Percentiles rank a stretch among this genome's conserved stretches.
Conservation (phyloP, 1,284 basidiomycete genomes). For the Cystobasidium sp. region DNA sequence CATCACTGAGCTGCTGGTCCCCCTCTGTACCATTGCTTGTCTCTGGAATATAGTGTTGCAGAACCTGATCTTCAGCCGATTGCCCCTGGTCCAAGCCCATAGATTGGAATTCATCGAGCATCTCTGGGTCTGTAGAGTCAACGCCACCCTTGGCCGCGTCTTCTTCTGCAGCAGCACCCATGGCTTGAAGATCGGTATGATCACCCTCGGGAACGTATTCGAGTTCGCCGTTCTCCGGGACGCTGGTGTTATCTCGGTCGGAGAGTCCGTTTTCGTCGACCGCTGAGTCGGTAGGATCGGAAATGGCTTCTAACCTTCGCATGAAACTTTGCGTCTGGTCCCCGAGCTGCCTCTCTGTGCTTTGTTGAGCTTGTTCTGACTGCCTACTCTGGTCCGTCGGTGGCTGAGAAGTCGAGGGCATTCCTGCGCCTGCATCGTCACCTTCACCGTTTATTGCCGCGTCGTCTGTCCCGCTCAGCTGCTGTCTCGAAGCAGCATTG, state of each 20-base stretch:
- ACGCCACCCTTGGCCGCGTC: slow-evolving; percentile 42
- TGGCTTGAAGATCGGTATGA: slow-evolving; percentile 43
- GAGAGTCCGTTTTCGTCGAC: slow-evolving; percentile 55
- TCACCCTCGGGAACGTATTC: slow-evolving; percentile 47
- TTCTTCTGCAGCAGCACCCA: slow-evolving; percentile 41
- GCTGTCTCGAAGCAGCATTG: no score
- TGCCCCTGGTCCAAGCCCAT: slow-evolving; percentile 43
- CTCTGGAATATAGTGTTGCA: slow-evolving; percentile 45
- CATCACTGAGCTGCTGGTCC: no score
- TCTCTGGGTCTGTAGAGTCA: slow-evolving; percentile 54
- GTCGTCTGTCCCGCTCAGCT: no score
- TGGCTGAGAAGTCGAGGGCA: no score
- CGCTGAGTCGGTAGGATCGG: slow-evolving; percentile 61
- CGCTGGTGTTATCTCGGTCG: slow-evolving; percentile 47
- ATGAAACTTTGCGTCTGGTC: slow-evolving; percentile 84
- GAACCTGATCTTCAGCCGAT: slow-evolving; percentile 15
- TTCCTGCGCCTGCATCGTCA: no score
- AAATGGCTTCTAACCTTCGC: slow-evolving; percentile 82
- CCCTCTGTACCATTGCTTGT: not conserved
- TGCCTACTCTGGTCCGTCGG: not conserved
- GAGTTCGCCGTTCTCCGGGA: slow-evolving; percentile 36
- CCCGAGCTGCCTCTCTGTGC: slow-evolving; percentile 70
- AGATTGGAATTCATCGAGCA: slow-evolving; percentile 54
- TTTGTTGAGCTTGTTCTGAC: slow-evolving; percentile 3
- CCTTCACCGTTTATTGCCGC: no score